Evolutionary conservation across 306 rosid genomes (phyloP), one percentile per base, ranked within the genome.

Genomic region (Castanopsis chinensis): DNA sequence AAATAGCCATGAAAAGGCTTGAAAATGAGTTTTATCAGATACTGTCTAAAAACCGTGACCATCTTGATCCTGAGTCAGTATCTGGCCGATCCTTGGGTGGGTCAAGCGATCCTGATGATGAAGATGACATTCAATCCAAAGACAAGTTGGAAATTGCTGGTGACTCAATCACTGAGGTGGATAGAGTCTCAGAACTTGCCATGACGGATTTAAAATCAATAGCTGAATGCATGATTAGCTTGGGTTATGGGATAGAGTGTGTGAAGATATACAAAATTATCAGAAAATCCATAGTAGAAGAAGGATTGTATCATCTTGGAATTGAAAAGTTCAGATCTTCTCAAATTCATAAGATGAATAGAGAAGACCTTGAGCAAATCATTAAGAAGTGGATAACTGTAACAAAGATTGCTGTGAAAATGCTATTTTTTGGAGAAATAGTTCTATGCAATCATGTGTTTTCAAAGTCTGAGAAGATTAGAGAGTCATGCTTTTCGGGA

Each of bases 221-320:
- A 64, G 89, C 93, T 0, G 87, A 89, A 23, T 89, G 89, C 55
- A 89, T 89, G 93, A 87, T 87, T 51, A 67, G 71, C 20, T 79
- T 82, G 55, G 93, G 93, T 41, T 89, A 87, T 82, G 89, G 87
- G 6, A 80, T 75, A 69, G 91, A 89, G 82, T 87, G 91, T 18
- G 71, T 71, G 37, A 85, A 77, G 77, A 78, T 84, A 35, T 89
- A 85, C 78, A 85, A 61, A 20, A 15, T 54, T 10, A 71, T 87
- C 27, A 33, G 93, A 72, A 87, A 85, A 63, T 85, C 89, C 12
- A 80, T 72, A 2, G 45, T 85, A n/a, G 89, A 89, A 2, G 91
- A 83, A 79, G 83, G 83, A n/a, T 52, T 89, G 83, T 65, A 67
- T 71, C 80, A 43, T 64, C 86, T 89, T 3, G 85, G 86, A 71